Base-by-base conservation (phyloP, 345 rosid genomes). In the Salix viminalis region DNA sequence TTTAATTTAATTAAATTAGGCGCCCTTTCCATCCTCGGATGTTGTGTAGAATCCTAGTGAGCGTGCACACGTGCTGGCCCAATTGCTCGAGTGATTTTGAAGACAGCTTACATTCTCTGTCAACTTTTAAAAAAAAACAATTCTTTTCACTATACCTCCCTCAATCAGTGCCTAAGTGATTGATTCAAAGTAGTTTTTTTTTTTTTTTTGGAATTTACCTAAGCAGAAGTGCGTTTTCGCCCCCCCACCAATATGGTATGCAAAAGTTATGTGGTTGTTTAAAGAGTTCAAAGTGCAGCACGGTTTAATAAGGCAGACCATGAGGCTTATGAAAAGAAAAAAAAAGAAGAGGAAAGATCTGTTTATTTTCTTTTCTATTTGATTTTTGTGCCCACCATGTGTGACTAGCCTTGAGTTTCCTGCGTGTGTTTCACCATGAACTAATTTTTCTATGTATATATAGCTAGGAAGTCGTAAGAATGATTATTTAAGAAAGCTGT, bases 81-180 rank as follows among this genome's bases (percentile, higher is more conserved):
- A 32, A 69, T 65, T 67, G 79, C 41, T 90, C 84, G 91, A 86
- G 95, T 93, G 79, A 86, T 70, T 70, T 72, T 84, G 6, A 88
- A 93, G 97, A 77, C 79, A 84, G 76, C 84, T 62, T 83, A 86
- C 89, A 90, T 89, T 90, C 89, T 85, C 77, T 69, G 67, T 69
- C 73, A 32, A 32, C 6, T 80, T 69, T 15, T 56, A 6, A 3
- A 6, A 60, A 16, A 3, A 66, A 34, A 2, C 3, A 66, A 21
- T 36, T 62, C 26, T 66, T 36, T 30, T 30, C 41, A 21, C 19
- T 41, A 16, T 7, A 1, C 32, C 52, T 14, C 10, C 46, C 2
- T 67, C 41, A 39, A 67, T 41, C 10, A n/a, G 23, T 39, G 70
- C 10, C 39, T 16, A 30, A 30, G 39, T 65, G 32, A 36, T 36